These are phyloP conservation scores for Gossypium rotundifolium DNA, from an alignment of 345 rosid species.

Conservation along the genomic window DNA sequence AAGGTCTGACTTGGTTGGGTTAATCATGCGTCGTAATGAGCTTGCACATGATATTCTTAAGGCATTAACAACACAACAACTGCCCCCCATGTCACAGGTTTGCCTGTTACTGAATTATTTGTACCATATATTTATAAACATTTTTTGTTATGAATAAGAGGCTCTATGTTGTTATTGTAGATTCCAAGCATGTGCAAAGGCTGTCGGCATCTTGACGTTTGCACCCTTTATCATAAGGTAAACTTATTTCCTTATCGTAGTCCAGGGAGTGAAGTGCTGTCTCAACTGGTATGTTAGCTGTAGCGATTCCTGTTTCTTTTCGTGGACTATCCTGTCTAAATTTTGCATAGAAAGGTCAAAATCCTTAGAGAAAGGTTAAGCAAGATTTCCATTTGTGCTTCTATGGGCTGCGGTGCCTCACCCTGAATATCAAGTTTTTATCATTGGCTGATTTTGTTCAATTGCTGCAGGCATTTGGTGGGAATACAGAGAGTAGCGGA, in stretches of 20 bases:
- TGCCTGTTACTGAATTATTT: slow-evolving; percentile 19
- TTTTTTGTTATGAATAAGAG: slow-evolving; percentile 9
- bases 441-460: slow-evolving; percentile 6
- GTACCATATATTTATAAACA: neutral
- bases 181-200: slow-evolving; percentile 72
- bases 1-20: slow-evolving; percentile 83
- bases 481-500: slow-evolving; percentile 70
- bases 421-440: slow-evolving; percentile 5
- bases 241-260: slow-evolving; percentile 13
- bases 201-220: slow-evolving; percentile 86
- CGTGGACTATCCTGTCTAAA: neutral
- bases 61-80: slow-evolving; percentile 63
- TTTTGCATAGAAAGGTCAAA: neutral
- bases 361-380: neutral
- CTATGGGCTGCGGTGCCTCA: neutral
- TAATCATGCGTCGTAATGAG: slow-evolving; percentile 95
- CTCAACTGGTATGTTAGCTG: neutral
- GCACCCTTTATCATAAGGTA: slow-evolving; percentile 95
- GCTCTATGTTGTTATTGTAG: slow-evolving; percentile 34
- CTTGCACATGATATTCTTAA: slow-evolving; percentile 71
- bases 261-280: neutral
- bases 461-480: slow-evolving; percentile 80
- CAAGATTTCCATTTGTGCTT: neutral
- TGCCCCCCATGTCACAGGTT: slow-evolving; percentile 90
- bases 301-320: neutral